Base-by-base conservation (phyloP, 768 basidiomycete species). In the Chlorophyllum brunneum region DNA sequence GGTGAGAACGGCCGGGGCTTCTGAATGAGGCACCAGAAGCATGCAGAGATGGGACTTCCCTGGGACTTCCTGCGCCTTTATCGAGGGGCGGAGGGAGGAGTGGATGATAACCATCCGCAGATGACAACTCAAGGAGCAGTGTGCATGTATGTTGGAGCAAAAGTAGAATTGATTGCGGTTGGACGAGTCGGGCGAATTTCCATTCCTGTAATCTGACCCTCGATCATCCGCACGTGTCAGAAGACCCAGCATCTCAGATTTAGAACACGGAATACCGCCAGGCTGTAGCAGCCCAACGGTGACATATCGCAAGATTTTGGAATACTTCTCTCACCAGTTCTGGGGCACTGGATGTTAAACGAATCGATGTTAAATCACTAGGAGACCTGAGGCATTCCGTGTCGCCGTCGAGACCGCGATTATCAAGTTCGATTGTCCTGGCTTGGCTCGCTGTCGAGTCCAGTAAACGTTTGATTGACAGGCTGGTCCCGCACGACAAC, bases 1-100 rank as follows among this genome's bases (percentile, higher is more conserved):
- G 54, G 60, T 61, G 62, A 56, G 59, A 60, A 60, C 54, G 52
- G 54, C 48, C 39, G 54, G 38, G 52, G 43, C 56, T 49, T 57
- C 54, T 54, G 54, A 55, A 57, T 55, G 56, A 54, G 36, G 44
- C 47, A 48, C 56, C 38, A 27, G 41, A 58, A 54, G 55, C 53
- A 56, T 46, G 41, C 33, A 39, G 51, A 27, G 41, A 42, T 24
- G 50, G 31, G n/a, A 26, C 44, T 51, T 58, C 54, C 56, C 53
- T 57, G 33, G 10, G 7, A 16, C 23, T 43, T 41, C 50, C 30
- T 43, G 40, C 22, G 26, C 11, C 40, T 23, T 43, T 34, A 42
- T 34, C 16, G 22, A 16, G 13, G 23, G 40, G n/a, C 24, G 50
- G 38, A 18, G 2, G n/a, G 31, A 46, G 30, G 29, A 33, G n/a